Conservation (phyloP, 2,329 filamentous ascomycete genomes). For the Pyrenophora seminiperda region DNA sequence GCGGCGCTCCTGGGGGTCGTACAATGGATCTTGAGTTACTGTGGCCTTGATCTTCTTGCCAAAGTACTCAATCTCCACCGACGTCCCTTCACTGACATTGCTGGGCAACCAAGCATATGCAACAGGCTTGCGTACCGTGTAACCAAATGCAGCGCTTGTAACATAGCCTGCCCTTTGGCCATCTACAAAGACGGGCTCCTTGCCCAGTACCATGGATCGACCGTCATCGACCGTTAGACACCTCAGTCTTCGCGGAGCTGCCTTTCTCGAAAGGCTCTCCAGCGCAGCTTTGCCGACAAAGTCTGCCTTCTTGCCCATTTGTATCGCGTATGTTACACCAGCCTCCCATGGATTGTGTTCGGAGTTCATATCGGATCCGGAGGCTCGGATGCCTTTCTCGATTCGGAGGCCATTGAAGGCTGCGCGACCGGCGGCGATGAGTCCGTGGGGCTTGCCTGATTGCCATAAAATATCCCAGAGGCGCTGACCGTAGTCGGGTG, state of each 20-base stretch:
- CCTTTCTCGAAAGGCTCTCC: conserved; percentile 48
- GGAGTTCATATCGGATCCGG: conserved; percentile 63
- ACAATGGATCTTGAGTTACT: conserved; percentile 57
- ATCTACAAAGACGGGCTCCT: conserved; percentile 63
- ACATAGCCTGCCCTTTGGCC: conserved; percentile 61
- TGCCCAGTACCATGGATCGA: conserved; percentile 62
- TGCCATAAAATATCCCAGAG: conserved; percentile 65
- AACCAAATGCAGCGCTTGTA: conserved; percentile 66
- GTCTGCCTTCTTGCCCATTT: conserved; percentile 51
- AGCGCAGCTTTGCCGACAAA: conserved; percentile 61
- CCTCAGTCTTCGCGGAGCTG: conserved; percentile 47
- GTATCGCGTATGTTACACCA: conserved; percentile 59
- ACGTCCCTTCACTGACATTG: conserved; percentile 53
- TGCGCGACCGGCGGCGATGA: conserved; percentile 63
- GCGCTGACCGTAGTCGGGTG: conserved; percentile 61
- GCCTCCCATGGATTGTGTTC: conserved; percentile 67
- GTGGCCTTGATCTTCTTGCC: conserved; percentile 60
- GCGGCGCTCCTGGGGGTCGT: conserved; percentile 51
- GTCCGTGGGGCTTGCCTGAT: conserved; percentile 60
- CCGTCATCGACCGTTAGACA: conserved; percentile 63
- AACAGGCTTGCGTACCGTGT: conserved; percentile 63
- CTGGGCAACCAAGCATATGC: conserved; percentile 64
- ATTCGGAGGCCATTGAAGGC: conserved; percentile 64
- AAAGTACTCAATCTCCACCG: conserved; percentile 67
- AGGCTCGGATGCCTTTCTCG: conserved; percentile 64